phyloP scores from a whole-genome alignment of 2,329 filamentous ascomycete genomes.

The Clonostachys chloroleuca region DNA sequence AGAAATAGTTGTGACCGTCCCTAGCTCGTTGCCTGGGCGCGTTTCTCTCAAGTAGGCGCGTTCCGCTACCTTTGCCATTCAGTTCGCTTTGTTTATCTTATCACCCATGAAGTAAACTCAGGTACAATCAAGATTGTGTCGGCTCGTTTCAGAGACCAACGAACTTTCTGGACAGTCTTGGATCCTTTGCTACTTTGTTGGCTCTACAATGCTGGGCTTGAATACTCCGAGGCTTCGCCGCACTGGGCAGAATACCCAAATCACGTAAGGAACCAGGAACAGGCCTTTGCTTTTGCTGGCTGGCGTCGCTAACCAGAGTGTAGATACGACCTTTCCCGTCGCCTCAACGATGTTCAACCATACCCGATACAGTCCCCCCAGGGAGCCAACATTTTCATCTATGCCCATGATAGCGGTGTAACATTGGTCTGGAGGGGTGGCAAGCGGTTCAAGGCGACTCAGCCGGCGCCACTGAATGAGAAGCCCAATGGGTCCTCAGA shows the following conservation, averaged over 20 bases:
- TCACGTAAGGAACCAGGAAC: constrained; percentile 30
- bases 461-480: constrained; percentile 26
- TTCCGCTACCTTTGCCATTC: too few relatives aligned
- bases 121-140: too few relatives aligned
- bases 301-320: neutral
- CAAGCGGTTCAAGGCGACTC: constrained; percentile 46
- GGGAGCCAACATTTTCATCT: constrained; percentile 58
- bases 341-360: constrained; percentile 54
- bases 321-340: constrained; percentile 57
- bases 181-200: too few relatives aligned
- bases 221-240: constrained; percentile 35
- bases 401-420: constrained; percentile 60
- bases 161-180: too few relatives aligned
- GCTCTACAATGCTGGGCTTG: neutral
- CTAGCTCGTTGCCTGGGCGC: too few relatives aligned
- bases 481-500: constrained; percentile 48
- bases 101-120: too few relatives aligned
- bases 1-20: too few relatives aligned
- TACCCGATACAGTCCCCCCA: constrained; percentile 60
- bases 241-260: constrained; percentile 42
- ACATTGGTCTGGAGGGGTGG: constrained; percentile 61
- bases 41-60: too few relatives aligned
- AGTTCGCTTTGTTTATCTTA: too few relatives aligned
- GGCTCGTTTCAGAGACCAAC: too few relatives aligned
- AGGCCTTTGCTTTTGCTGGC: neutral